These are phyloP conservation scores for Kalaharituber pfeilii DNA, from an alignment of 2,329 filamentous ascomycete species.

Conservation along the genomic window DNA sequence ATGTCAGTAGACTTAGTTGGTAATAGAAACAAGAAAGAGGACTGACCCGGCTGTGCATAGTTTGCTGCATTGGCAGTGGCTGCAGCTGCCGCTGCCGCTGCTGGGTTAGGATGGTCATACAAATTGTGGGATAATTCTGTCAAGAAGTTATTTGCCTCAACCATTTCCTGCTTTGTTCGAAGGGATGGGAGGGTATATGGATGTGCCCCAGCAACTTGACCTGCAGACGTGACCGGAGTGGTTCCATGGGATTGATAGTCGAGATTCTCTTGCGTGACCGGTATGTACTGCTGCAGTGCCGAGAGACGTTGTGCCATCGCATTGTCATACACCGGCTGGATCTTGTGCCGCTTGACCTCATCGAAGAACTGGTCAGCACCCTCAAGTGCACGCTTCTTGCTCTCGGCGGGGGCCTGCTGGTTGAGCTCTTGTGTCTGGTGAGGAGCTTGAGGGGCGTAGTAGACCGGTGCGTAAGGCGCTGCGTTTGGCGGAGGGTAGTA, in stretches of 20 bases:
- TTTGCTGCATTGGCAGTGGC: background rate
- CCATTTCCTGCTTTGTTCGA: conserved; percentile 79
- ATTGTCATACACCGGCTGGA: conserved; percentile 76
- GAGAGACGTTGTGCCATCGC: conserved; percentile 80
- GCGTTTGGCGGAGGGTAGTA: conserved; percentile 17
- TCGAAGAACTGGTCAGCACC: conserved; percentile 58
- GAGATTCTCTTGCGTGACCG: conserved; percentile 40
- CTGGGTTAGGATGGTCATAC: conserved; percentile 76
- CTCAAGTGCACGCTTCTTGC: conserved; percentile 17
- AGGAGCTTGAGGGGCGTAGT: conserved; percentile 8
- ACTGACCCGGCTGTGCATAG: background rate
- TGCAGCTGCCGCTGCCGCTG: conserved; percentile 37
- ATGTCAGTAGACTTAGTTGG: background rate
- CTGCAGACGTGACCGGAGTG: conserved; percentile 26
- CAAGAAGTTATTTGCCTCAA: conserved; percentile 86
- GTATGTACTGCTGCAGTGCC: conserved; percentile 50
- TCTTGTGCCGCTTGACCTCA: conserved; percentile 74
- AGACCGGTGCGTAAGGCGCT: conserved; percentile 1
- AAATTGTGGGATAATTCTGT: conserved; percentile 93
- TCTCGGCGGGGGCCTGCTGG: conserved; percentile 12
- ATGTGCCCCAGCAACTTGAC: conserved; percentile 32
- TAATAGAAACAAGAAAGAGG: background rate
- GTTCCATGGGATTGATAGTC: conserved; percentile 37
- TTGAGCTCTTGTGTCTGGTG: conserved; percentile 14
- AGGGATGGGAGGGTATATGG: conserved; percentile 78